Conservation (phyloP, 2,329 filamentous ascomycete species). For the Alternaria sp. region DNA sequence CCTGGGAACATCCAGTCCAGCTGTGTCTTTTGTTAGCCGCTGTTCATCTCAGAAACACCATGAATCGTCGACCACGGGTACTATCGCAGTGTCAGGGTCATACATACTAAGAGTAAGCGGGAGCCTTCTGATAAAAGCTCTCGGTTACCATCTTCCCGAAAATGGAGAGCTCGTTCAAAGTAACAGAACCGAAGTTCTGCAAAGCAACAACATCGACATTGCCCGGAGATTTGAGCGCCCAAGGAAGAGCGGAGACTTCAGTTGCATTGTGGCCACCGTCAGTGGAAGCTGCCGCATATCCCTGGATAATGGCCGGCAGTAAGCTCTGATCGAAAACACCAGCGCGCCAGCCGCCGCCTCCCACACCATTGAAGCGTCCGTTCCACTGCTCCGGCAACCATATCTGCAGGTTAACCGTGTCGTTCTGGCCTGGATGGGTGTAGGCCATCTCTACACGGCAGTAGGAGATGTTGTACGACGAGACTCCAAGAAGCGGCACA, state of each 20-base stretch:
- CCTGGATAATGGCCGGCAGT: slow-evolving; percentile 31
- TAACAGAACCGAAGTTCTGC: neutral
- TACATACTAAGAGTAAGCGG: slow-evolving; percentile 27
- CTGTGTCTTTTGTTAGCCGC: slow-evolving; percentile 22
- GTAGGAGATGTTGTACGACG: neutral
- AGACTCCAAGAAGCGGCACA: neutral
- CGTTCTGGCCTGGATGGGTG: slow-evolving; percentile 10
- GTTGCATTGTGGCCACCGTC: slow-evolving; percentile 38
- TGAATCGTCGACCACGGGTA: neutral
- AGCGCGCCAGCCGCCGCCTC: slow-evolving; percentile 38
- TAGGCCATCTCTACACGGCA: neutral
- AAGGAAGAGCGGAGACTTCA: neutral
- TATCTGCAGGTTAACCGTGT: slow-evolving; percentile 33
- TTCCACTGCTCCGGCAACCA: slow-evolving; percentile 47
- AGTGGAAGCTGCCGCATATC: slow-evolving; percentile 43
- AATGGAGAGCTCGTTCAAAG: slow-evolving; percentile 36
- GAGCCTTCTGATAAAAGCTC: slow-evolving; percentile 43
- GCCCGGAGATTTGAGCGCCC: neutral
- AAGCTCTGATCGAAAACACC: slow-evolving; percentile 35
- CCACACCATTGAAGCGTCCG: slow-evolving; percentile 39
- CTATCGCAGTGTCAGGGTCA: neutral
- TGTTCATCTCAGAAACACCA: neutral
- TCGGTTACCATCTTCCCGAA: slow-evolving; percentile 45
- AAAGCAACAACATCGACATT: neutral
- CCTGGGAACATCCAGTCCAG: slow-evolving; percentile 45